A percentile compares a stretch with the other conserved stretches of the same genome.
Evolutionary conservation across 2,329 filamentous ascomycete genomes (phyloP).

Genomic region (Fusarium tanahbumbuense): DNA sequence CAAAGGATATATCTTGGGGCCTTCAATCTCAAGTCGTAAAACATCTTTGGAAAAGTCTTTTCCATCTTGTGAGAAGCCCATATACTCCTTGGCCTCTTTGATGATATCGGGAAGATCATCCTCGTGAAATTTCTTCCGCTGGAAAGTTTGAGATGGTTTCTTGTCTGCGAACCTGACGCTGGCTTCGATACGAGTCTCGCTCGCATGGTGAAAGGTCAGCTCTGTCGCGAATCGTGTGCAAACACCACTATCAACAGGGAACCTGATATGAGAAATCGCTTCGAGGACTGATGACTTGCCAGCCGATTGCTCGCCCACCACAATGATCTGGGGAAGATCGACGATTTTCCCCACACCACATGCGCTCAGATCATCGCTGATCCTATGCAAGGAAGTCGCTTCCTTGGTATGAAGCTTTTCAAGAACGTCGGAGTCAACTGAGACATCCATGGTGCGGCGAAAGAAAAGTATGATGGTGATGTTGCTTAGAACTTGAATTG

Average conservation of each 20-base stretch:
- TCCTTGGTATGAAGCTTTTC: slow-evolving; percentile 55
- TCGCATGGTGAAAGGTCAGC: slow-evolving; percentile 61
- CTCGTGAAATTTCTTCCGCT: slow-evolving; percentile 52
- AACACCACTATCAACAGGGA: slow-evolving; percentile 65
- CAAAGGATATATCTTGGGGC: slow-evolving; percentile 58
- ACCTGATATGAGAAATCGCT: slow-evolving; percentile 70
- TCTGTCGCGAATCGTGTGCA: slow-evolving; percentile 73
- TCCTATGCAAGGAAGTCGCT: slow-evolving; percentile 62
- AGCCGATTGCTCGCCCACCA: slow-evolving; percentile 69
- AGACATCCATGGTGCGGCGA: slow-evolving; percentile 21
- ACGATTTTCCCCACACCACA: slow-evolving; percentile 61
- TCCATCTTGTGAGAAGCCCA: slow-evolving; percentile 55
- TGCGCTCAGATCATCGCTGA: slow-evolving; percentile 63
- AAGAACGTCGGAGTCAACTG: slow-evolving; percentile 24
- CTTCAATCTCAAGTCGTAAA: slow-evolving; percentile 59
- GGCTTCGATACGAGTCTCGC: slow-evolving; percentile 53
- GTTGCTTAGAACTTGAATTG: neutral
- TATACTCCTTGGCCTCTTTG: slow-evolving; percentile 60
- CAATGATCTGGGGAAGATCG: slow-evolving; percentile 65
- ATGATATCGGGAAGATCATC: slow-evolving; percentile 62
- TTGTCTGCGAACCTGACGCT: slow-evolving; percentile 55
- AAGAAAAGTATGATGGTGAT: neutral
- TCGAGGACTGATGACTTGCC: slow-evolving; percentile 75
- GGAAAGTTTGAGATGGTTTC: slow-evolving; percentile 40
- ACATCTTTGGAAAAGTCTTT: slow-evolving; percentile 59